Evolutionary conservation across 129 eudicot species (phyloP), one percentile per base, ranked within the genome.

Genomic region (Erigeron canadensis): DNA sequence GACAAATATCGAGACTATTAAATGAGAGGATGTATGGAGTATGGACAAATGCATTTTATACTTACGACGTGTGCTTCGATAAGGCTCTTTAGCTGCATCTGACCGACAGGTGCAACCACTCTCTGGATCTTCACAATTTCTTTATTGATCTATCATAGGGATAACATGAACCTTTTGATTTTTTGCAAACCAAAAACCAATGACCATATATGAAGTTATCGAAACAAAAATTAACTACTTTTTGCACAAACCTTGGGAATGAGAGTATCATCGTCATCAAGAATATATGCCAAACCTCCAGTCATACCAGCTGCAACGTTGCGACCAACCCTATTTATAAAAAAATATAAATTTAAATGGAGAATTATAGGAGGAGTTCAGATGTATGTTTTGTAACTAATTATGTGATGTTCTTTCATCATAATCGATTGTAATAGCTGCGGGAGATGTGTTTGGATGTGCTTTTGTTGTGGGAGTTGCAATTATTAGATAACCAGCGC

Each of bases 221-320:
- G 3, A 5, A 42, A 15, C 37, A 37, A 28, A 37, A 28, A 28
- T 3, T 28, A 9, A 61, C 44, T 34, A 63, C 56, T 5, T 68
- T 39, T 50, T 10, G 45, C 19, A 81, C 69, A 56, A 77, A 94
- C 99, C 99, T 94, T 94, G 71, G 99, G 97, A 67, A 94, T 75
- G 61, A 94, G 86, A 64, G 99, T 87, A 68, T 94, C 99, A 63
- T 90, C 99, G 50, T 88, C 99, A 79, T 95, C 99, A 64, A 95
- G 97, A 63, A 95, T 76, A 68, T 95, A 95, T 11, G 96, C 97
- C 86, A 95, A 74, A 72, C 99, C 99, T 73, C 99, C 99, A 1
- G 97, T 95, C 99, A 95, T 95, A 43, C 99, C 99, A 53, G 97
- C 99, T 7, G 99, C 99, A 65, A 95, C 97, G 34, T 95, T 95